phyloP scores from a whole-genome alignment of 179 eudicot species.

The Actinidia chinensis region DNA sequence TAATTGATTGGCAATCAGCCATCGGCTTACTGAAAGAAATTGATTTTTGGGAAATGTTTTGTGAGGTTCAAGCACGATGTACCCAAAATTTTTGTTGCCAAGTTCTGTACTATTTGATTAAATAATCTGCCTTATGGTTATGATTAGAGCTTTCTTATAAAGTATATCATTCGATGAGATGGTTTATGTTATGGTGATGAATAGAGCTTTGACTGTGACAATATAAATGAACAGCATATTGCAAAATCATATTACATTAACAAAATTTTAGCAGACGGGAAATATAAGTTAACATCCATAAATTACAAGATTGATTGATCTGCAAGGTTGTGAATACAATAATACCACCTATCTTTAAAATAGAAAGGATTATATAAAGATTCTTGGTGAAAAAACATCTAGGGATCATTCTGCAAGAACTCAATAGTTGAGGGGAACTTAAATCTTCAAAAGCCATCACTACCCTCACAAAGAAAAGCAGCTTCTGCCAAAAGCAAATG shows the following conservation, averaged over 20 bases:
- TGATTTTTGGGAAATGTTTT: background rate
- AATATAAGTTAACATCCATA: conserved; percentile 6
- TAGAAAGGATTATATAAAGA: background rate
- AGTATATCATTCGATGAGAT: background rate
- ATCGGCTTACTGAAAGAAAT: background rate
- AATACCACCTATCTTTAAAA: background rate
- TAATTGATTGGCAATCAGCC: background rate
- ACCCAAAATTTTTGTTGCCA: background rate
- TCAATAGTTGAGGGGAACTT: conserved; percentile 69
- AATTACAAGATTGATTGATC: background rate
- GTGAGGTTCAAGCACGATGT: background rate
- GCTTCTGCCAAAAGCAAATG: conserved; percentile 80
- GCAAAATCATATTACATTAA: background rate
- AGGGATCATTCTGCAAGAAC: conserved; percentile 68
- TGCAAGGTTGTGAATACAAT: background rate
- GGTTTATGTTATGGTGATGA: too few relatives aligned
- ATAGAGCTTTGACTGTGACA: too few relatives aligned
- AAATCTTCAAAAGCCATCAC: conserved; percentile 37
- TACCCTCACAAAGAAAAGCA: conserved; percentile 36
- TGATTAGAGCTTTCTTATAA: background rate
- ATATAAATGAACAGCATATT: too few relatives aligned
- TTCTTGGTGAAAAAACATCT: background rate
- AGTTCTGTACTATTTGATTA: background rate
- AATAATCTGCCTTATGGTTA: background rate
- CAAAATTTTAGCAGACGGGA: background rate